Conservation (phyloP, 2,329 filamentous ascomycete genomes). For the Pseudopyricularia javanii region DNA sequence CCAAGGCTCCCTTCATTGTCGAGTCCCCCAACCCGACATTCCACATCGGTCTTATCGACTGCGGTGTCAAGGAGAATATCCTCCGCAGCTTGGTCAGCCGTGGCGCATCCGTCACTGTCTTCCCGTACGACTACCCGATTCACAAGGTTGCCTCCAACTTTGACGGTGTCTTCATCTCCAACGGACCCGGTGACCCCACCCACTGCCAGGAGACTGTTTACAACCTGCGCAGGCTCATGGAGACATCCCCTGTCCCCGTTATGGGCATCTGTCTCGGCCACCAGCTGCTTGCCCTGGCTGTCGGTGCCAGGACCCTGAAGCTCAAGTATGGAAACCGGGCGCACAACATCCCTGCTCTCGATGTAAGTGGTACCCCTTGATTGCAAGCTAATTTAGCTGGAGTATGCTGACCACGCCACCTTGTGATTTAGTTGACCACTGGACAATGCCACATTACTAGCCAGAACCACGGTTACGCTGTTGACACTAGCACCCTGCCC, state of each 20-base stretch:
- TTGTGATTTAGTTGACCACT: constrained; percentile 54
- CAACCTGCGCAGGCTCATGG: constrained; percentile 83
- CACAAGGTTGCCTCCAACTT: constrained; percentile 98
- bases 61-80: constrained; percentile 99
- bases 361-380: constrained; percentile 22
- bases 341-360: constrained; percentile 93
- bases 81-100: constrained; percentile 86
- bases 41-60: constrained; percentile 92
- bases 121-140: constrained; percentile 94
- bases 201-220: constrained; percentile 93
- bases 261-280: constrained; percentile 98
- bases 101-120: constrained; percentile 83
- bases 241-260: constrained; percentile 78
- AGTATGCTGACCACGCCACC: background rate
- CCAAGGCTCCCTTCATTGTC: constrained; percentile 95
- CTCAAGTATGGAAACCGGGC: constrained; percentile 98
- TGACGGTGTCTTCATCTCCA: constrained; percentile 97
- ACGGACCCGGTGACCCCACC: constrained; percentile 94
- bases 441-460: constrained; percentile 97
- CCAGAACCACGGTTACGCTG: constrained; percentile 97
- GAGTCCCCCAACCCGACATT: constrained; percentile 70
- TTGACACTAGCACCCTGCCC: constrained; percentile 72
- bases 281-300: constrained; percentile 83
- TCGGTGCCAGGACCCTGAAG: constrained; percentile 85
- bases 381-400: too few relatives aligned